Evolutionary conservation across 2,329 filamentous ascomycete genomes (phyloP).

Genomic region (Cordyceps tenuipes): DNA sequence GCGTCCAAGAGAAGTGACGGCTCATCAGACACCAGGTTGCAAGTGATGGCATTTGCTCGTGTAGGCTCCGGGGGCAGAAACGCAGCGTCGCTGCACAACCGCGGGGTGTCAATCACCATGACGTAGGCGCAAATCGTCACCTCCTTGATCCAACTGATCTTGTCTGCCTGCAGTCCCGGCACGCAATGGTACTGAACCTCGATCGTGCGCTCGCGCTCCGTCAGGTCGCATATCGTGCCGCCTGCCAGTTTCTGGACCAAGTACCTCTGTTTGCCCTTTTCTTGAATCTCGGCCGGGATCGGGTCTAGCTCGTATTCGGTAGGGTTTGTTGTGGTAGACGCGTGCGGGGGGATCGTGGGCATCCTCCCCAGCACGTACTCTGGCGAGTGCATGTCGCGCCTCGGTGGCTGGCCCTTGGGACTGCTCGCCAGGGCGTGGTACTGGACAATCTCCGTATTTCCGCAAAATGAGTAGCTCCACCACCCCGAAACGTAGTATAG

Average conservation of each 20-base stretch:
- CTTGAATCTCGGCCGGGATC: conserved; percentile 58
- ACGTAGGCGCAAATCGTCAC: conserved; percentile 84
- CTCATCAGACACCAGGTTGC: conserved; percentile 55
- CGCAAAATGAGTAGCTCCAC: conserved; percentile 97
- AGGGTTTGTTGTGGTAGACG: conserved; percentile 15
- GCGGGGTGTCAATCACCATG: conserved; percentile 86
- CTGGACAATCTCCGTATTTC: conserved; percentile 77
- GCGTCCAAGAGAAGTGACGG: background rate
- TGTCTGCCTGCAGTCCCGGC: conserved; percentile 61
- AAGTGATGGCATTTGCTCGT: conserved; percentile 67
- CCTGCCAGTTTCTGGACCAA: conserved; percentile 73
- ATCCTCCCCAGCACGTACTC: conserved; percentile 68
- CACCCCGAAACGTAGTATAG: conserved; percentile 77
- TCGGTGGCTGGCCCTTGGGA: conserved; percentile 62
- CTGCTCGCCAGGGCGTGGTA: conserved; percentile 72
- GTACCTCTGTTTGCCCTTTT: conserved; percentile 77
- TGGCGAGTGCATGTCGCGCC: conserved; percentile 65
- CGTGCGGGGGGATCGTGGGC: conserved; percentile 25
- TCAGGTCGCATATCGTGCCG: conserved; percentile 80
- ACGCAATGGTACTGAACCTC: conserved; percentile 79
- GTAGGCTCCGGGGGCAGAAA: conserved; percentile 76
- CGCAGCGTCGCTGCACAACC: conserved; percentile 78
- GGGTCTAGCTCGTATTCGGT: conserved; percentile 20
- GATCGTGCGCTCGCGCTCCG: conserved; percentile 69
- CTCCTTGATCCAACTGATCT: conserved; percentile 90